Evolutionary conservation across 805 yeast genomes (phyloP).

Genomic region (Wickerhamomyces chambardii): DNA sequence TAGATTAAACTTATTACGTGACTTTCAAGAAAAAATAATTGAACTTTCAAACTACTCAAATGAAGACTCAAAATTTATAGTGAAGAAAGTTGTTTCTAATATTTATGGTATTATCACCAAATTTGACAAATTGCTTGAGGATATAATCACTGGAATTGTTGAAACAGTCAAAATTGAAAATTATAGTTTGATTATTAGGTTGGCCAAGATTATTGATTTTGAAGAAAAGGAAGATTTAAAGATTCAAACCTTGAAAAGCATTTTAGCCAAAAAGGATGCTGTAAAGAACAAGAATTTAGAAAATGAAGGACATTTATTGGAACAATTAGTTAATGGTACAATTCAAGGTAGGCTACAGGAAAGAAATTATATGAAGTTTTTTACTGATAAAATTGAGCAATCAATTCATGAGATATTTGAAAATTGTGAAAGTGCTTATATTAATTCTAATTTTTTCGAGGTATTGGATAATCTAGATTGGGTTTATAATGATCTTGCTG

Average conservation of each 20-base stretch:
- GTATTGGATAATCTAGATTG: slow-evolving; percentile 70
- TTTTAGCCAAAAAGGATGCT: slow-evolving; percentile 20
- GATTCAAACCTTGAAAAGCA: slow-evolving; percentile 24
- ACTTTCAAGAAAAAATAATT: slow-evolving; percentile 68
- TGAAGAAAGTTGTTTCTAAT: slow-evolving; percentile 41
- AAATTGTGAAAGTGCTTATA: slow-evolving; percentile 50
- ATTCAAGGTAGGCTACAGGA: slow-evolving; percentile 32
- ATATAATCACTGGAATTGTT: slow-evolving; percentile 58
- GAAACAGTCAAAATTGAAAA: slow-evolving; percentile 71
- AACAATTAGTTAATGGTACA: slow-evolving; percentile 31
- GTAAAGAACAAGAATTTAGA: too few relatives aligned
- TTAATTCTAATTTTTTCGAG: slow-evolving; percentile 35
- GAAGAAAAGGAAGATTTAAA: slow-evolving; percentile 78
- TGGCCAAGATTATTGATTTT: slow-evolving; percentile 68
- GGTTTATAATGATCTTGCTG: slow-evolving; percentile 71
- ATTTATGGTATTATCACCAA: slow-evolving; percentile 34
- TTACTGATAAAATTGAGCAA: slow-evolving; percentile 47
- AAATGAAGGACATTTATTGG: slow-evolving; percentile 21
- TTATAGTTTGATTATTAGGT: slow-evolving; percentile 53
- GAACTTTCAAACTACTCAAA: slow-evolving; percentile 41
- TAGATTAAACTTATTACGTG: slow-evolving; percentile 59
- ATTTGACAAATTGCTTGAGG: slow-evolving; percentile 57
- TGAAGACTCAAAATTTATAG: slow-evolving; percentile 61
- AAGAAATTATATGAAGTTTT: slow-evolving; percentile 54
- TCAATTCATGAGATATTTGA: slow-evolving; percentile 61